Evolutionary conservation across 2,329 filamentous ascomycete species (phyloP).

Genomic region (Hawksworthiomyces lignivorus): DNA sequence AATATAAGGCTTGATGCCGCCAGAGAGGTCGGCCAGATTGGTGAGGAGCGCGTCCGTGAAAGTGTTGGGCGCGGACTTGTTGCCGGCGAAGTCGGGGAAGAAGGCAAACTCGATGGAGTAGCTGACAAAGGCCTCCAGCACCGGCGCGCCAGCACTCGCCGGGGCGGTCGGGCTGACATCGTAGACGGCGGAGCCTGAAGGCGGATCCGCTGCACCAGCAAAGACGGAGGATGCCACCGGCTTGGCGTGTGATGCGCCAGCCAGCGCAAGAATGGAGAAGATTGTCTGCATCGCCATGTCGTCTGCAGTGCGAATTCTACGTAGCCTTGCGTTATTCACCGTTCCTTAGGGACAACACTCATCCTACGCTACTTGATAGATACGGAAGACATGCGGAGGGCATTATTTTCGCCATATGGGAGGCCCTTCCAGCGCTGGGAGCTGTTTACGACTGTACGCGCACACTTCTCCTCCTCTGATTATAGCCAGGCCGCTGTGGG

Average conservation of each 20-base stretch:
- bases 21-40: slow-evolving; percentile 46
- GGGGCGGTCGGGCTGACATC: neutral
- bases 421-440: no score
- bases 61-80: slow-evolving; percentile 45
- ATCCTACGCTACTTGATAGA: no score
- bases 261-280: neutral
- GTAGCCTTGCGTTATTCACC: no score
- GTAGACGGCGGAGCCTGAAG: slow-evolving; percentile 4
- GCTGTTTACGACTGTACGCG: no score
- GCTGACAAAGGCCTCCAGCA: slow-evolving; percentile 32
- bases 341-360: no score
- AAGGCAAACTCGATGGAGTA: slow-evolving; percentile 42
- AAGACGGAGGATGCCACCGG: neutral
- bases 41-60: slow-evolving; percentile 54
- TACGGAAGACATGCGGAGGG: no score
- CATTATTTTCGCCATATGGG: no score
- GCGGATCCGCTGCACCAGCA: no score
- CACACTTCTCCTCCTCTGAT: no score
- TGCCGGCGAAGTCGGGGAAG: slow-evolving; percentile 47
- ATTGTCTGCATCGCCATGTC: no score
- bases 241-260: neutral
- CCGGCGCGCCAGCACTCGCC: slow-evolving; percentile 20
- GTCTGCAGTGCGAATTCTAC: no score
- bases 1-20: slow-evolving; percentile 51
- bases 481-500: no score